Evolutionary conservation across 176 grass and related monocot genomes (phyloP).

Genomic region (Eremochloa ophiuroides): DNA sequence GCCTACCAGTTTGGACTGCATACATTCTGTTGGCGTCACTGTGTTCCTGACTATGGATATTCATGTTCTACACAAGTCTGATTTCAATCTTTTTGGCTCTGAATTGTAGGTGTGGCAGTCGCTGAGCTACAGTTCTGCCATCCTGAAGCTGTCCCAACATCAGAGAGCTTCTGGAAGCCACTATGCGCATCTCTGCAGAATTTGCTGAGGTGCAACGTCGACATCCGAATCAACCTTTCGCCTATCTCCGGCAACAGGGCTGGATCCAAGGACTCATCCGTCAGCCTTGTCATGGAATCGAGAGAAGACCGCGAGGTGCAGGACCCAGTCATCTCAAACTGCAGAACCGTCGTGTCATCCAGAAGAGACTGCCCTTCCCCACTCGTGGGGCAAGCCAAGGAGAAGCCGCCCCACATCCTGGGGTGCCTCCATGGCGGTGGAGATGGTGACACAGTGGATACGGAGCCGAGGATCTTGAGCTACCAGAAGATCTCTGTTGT

Average conservation of each 20-base stretch:
- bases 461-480: conserved; percentile 34
- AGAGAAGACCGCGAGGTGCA: conserved; percentile 31
- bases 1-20: neutral
- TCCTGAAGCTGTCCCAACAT: conserved; percentile 46
- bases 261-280: conserved; percentile 36
- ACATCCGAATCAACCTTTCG: conserved; percentile 56
- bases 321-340: neutral
- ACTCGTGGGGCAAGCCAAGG: conserved; percentile 4
- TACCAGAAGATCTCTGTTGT: conserved; percentile 43
- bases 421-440: conserved; percentile 28
- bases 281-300: conserved; percentile 48
- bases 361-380: conserved; percentile 32
- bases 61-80: neutral
- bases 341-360: conserved; percentile 36
- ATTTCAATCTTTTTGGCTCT: conserved; percentile 11
- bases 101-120: conserved; percentile 53
- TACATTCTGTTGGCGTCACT: neutral
- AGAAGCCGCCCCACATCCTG: conserved; percentile 26
- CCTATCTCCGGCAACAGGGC: conserved; percentile 18
- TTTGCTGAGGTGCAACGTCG: conserved; percentile 71
- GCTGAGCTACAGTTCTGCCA: conserved; percentile 62
- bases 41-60: neutral
- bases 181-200: conserved; percentile 63
- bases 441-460: neutral
- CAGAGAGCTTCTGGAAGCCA: conserved; percentile 59